Conservation (phyloP, 2,329 filamentous ascomycete genomes). For the Aspergillus pseudoviridinutans region DNA sequence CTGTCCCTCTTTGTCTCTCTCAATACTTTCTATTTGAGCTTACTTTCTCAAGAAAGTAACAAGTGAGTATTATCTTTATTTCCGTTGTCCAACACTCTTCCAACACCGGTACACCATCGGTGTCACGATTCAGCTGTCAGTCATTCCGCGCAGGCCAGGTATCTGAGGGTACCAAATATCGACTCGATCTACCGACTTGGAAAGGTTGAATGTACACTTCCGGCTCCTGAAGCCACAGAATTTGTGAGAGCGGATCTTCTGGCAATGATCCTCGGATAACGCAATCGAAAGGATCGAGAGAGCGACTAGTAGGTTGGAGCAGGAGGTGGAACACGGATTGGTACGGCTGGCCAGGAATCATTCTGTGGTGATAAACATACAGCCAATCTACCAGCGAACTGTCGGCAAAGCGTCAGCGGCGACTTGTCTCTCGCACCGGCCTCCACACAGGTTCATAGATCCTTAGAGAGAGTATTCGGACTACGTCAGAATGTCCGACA, state of each 20-base stretch:
- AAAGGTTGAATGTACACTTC: not conserved
- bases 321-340: not conserved
- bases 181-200: not conserved
- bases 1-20: conserved; percentile 3
- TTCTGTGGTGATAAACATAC: not conserved
- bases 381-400: not conserved
- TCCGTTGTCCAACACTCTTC: not conserved
- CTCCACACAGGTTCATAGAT: not conserved
- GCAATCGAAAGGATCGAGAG: not conserved
- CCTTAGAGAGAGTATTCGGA: not conserved
- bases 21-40: conserved; percentile 1
- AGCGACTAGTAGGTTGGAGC: not conserved
- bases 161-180: not conserved
- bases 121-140: not conserved
- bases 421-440: not conserved
- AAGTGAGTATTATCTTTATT: not conserved
- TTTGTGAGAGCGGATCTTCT: not conserved
- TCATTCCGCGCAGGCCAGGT: not conserved
- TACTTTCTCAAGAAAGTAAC: not conserved
- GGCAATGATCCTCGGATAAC: not conserved
- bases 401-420: not conserved
- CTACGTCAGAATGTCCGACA: conserved; percentile 11
- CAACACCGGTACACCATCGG: not conserved
- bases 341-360: not conserved
- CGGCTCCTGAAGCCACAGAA: not conserved